Evolutionary conservation across 2,329 filamentous ascomycete genomes (phyloP), one percentile per base, ranked within the genome.

Genomic region (Aspergillus sclerotialis): DNA sequence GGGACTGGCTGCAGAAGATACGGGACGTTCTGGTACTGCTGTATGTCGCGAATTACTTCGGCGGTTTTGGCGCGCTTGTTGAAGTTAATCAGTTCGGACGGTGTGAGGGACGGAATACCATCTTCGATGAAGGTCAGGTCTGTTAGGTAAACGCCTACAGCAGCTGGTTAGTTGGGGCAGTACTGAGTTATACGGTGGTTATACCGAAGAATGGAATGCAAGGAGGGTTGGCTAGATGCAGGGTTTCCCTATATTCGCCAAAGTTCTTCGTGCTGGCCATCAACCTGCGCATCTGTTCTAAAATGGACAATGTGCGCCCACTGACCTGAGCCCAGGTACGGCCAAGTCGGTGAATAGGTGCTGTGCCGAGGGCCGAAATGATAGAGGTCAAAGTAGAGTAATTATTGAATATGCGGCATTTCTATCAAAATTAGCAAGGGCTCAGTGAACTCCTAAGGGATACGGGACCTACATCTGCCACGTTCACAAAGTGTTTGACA

Each of bases 191-290:
- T n/a, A n/a, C n/a, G n/a, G n/a, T n/a, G n/a, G 6, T 19, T 16
- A 44, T 76, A 89, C 90, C 92, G 55, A 98, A 94, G 65, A 98
- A 98, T 4, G 92, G 92, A 58, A 96, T 96, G 60, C 92, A 98
- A 9, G 92, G 92, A 12, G 92, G 92, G 50, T 94, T 94, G 16
- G 90, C 88, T 36, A 82, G 81, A 68, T 95, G 90, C 36, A 98
- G 70, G 17, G 87, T 81, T 58, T 96, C 92, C 58, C 92, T 79
- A 62, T 98, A 98, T 63, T 95, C 89, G 50, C 84, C 84, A 69
- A 96, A 98, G 63, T 98, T 98, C 70, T 94, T 95, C 29, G 88
- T 94, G 63, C 88, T 95, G 14, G 84, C 86, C 88, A 98, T 98
- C 37, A 96, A 74, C 46, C 81, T 82, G 36, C 90, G 83, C 88